Evolutionary conservation across 2,329 filamentous ascomycete genomes (phyloP), one percentile per base, ranked within the genome.

Genomic region (Massarina eburnea): DNA sequence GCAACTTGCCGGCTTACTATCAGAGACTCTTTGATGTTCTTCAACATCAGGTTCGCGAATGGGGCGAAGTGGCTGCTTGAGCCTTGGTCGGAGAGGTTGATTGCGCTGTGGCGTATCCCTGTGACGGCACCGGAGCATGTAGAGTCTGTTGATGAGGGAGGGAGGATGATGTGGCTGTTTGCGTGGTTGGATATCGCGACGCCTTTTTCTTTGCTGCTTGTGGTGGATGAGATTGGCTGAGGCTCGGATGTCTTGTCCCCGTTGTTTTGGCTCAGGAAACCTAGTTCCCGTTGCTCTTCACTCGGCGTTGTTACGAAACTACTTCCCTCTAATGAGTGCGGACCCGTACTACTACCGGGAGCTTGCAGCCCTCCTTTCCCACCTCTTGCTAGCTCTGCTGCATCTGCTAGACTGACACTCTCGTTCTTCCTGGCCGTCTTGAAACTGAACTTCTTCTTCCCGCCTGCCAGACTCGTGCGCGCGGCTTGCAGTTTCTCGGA

Each of bases 21-120:
- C 15, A 97, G 74, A 39, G 85, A 88, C 34, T 80, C 73, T 20
- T 77, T 75, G 49, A 96, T 81, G 55, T 86, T 79, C 58, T 86
- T 89, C 46, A 96, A 74, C 1, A 78, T 80, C 27, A 88, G 68
- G 21, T 83, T 86, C 3, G 89, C 85, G 58, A 95, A 94, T 1
- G 67, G 59, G n/a, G n/a, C n/a, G n/a, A n/a, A n/a, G n/a, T n/a
- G n/a, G n/a, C n/a, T n/a, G n/a, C n/a, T n/a, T n/a, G n/a, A n/a
- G n/a, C n/a, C n/a, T n/a, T n/a, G n/a, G n/a, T n/a, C n/a, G n/a
- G 87, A 88, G 78, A 96, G 85, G 69, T 96, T 89, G 40, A 96
- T 80, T 8, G 95, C 80, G 66, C 89, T 94, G 43, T 76, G 76
- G 1, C 74, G 73, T 17, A 96, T 73, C 38, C 86, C 80, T 0